Conservation (phyloP, 1,284 basidiomycete genomes). For the Cutaneotrichosporon mucoides region DNA sequence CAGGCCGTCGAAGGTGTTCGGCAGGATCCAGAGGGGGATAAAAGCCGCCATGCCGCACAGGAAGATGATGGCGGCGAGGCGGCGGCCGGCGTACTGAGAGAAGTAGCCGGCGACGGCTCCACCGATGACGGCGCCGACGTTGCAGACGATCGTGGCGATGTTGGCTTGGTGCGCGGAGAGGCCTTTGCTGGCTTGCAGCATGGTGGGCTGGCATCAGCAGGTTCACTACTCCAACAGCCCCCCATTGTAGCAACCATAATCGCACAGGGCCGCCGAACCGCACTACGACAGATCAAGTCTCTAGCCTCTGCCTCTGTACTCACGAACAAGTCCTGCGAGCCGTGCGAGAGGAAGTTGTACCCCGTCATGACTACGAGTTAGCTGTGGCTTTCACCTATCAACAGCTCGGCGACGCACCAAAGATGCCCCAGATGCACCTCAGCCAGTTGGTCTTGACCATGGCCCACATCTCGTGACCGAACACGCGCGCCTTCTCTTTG, state of each 20-base stretch:
- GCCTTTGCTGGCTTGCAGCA: constrained; percentile 54
- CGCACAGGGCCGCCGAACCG: no score
- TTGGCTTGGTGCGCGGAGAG: constrained; percentile 59
- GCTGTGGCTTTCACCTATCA: no score
- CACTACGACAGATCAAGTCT: no score
- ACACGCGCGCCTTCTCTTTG: constrained; percentile 12
- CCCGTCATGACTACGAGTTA: constrained; percentile 6
- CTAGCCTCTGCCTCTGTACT: no score
- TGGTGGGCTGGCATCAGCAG: constrained; percentile 62
- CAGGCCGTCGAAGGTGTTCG: constrained; percentile 50
- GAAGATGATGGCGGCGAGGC: constrained; percentile 54
- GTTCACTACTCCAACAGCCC: no score
- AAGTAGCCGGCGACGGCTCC: constrained; percentile 70
- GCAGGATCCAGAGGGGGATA: constrained; percentile 73
- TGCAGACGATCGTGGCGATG: constrained; percentile 80
- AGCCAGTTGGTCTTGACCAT: constrained; percentile 82
- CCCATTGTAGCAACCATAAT: no score
- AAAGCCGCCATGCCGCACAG: constrained; percentile 51
- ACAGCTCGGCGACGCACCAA: no score
- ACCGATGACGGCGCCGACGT: constrained; percentile 64
- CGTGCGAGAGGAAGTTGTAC: constrained; percentile 90
- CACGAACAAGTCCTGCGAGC: constrained; percentile 57
- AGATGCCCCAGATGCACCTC: constrained; percentile 71
- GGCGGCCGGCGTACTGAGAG: constrained; percentile 81
- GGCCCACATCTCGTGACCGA: constrained; percentile 55